phyloP scores from a whole-genome alignment of 148 eudicot genomes.

The Spergularia bocconei region DNA sequence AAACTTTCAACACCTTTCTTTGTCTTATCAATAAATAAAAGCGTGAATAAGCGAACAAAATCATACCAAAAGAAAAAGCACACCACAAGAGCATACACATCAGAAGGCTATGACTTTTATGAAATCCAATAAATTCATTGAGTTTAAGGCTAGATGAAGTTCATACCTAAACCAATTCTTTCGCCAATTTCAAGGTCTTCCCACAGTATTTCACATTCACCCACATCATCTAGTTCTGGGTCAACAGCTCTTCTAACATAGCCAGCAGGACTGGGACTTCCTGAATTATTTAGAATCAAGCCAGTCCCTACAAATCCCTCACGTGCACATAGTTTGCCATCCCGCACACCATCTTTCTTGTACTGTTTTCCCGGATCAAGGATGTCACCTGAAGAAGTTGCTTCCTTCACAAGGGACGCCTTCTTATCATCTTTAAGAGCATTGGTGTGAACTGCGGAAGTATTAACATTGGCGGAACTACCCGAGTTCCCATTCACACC shows the following conservation, averaged over 20 bases:
- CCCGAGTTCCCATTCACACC: slow-evolving; percentile 26
- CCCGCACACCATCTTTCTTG: slow-evolving; percentile 30
- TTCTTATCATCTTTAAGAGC: slow-evolving; percentile 26
- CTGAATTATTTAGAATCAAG: slow-evolving; percentile 39
- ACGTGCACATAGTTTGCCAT: slow-evolving; percentile 31
- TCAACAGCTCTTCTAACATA: slow-evolving; percentile 41
- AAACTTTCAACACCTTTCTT: too few relatives aligned
- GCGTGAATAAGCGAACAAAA: neutral
- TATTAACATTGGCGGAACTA: slow-evolving; percentile 26
- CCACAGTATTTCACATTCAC: slow-evolving; percentile 94
- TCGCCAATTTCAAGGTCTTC: slow-evolving; percentile 93
- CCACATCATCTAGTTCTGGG: slow-evolving; percentile 84
- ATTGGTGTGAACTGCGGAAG: slow-evolving; percentile 23
- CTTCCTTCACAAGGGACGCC: slow-evolving; percentile 20
- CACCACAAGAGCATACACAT: slow-evolving; percentile 10
- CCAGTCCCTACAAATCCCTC: slow-evolving; percentile 41
- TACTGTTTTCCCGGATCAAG: slow-evolving; percentile 28
- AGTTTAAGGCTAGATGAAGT: slow-evolving; percentile 3
- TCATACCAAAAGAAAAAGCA: slow-evolving; percentile 8
- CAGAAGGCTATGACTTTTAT: slow-evolving; percentile 5
- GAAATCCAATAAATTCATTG: neutral
- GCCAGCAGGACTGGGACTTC: slow-evolving; percentile 35
- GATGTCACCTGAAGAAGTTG: slow-evolving; percentile 25
- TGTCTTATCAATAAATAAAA: neutral
- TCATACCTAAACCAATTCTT: slow-evolving; percentile 93